These are phyloP conservation scores for Penicillium pulvis DNA, from an alignment of 495 filamentous ascomycete genomes.

Conservation along the genomic window DNA sequence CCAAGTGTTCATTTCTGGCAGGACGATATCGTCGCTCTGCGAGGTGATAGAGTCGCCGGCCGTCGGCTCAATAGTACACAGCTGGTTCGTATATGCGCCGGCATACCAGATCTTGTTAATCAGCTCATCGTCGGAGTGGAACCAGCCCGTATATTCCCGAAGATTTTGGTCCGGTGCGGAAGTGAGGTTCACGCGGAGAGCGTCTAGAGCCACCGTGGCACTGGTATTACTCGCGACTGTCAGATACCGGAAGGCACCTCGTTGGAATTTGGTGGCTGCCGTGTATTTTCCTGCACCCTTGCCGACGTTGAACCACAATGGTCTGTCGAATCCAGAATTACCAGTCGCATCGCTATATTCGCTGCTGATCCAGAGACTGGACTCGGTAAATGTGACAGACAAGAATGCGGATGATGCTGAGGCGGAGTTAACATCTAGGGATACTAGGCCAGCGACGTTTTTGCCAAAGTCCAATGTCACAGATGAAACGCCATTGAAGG, in stretches of 20 bases:
- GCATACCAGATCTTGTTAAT: conserved; percentile 66
- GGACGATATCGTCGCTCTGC: conserved; percentile 14
- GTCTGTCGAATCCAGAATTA: conserved; percentile 41
- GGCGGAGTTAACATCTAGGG: conserved; percentile 31
- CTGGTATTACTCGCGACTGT: conserved; percentile 35
- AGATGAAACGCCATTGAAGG: conserved; percentile 29
- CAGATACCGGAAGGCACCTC: conserved; percentile 48
- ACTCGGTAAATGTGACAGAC: conserved; percentile 47
- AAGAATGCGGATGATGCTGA: conserved; percentile 37
- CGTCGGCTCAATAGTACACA: conserved; percentile 54
- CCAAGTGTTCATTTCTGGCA: conserved; percentile 30
- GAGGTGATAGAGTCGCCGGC: conserved; percentile 48
- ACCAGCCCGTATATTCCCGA: conserved; percentile 58
- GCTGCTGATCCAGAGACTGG: conserved; percentile 43
- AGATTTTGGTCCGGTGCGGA: conserved; percentile 53
- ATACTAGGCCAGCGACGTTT: conserved; percentile 46
- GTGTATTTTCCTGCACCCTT: conserved; percentile 32
- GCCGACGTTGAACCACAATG: conserved; percentile 39
- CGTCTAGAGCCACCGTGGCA: conserved; percentile 18
- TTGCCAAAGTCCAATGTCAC: conserved; percentile 50
- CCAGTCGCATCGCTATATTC: conserved; percentile 44
- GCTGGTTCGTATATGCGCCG: conserved; percentile 62
- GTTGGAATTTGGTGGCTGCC: conserved; percentile 33
- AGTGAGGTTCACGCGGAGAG: conserved; percentile 26
- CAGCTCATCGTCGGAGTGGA: conserved; percentile 56